phyloP scores from a whole-genome alignment of 352 stramenopile genomes.

The Phytophthora tubulina region DNA sequence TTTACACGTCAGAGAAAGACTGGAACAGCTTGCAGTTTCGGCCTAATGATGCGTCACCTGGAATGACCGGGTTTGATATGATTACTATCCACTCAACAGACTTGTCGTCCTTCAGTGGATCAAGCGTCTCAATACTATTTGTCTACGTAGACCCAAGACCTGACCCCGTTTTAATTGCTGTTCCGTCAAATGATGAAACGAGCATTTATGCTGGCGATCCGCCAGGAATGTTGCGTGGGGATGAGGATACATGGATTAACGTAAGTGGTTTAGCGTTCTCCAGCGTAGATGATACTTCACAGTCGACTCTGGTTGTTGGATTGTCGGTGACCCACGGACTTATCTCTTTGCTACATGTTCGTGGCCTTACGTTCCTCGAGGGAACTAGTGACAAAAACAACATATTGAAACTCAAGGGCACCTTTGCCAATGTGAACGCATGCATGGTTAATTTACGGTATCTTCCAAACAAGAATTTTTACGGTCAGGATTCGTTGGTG shows the following conservation, averaged over 20 bases:
- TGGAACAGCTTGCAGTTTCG: slow-evolving; percentile 72
- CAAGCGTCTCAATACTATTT: slow-evolving; percentile 40
- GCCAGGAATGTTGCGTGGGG: slow-evolving; percentile 43
- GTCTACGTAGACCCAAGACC: slow-evolving; percentile 46
- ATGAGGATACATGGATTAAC: slow-evolving; percentile 58
- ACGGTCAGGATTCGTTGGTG: slow-evolving; percentile 54
- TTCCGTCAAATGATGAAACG: slow-evolving; percentile 37
- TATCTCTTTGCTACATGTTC: slow-evolving; percentile 22
- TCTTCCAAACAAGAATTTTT: slow-evolving; percentile 48
- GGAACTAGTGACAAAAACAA: slow-evolving; percentile 12
- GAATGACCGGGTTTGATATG: slow-evolving; percentile 55
- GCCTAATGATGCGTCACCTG: slow-evolving; percentile 9
- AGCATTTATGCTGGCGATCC: slow-evolving; percentile 41
- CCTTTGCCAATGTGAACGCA: slow-evolving; percentile 56
- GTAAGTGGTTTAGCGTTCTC: slow-evolving; percentile 48
- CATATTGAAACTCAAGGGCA: slow-evolving; percentile 42
- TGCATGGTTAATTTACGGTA: slow-evolving; percentile 54
- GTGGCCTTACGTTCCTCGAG: slow-evolving; percentile 42
- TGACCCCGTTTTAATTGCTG: slow-evolving; percentile 44
- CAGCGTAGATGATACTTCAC: slow-evolving; percentile 56
- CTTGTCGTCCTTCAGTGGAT: slow-evolving; percentile 45
- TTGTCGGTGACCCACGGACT: slow-evolving; percentile 42
- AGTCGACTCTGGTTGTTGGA: slow-evolving; percentile 41
- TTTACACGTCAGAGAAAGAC: slow-evolving; percentile 64
- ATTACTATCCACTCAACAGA: slow-evolving; percentile 59